phyloP scores from a whole-genome alignment of 768 basidiomycete genomes.

The Nevesoporus exiguus region DNA sequence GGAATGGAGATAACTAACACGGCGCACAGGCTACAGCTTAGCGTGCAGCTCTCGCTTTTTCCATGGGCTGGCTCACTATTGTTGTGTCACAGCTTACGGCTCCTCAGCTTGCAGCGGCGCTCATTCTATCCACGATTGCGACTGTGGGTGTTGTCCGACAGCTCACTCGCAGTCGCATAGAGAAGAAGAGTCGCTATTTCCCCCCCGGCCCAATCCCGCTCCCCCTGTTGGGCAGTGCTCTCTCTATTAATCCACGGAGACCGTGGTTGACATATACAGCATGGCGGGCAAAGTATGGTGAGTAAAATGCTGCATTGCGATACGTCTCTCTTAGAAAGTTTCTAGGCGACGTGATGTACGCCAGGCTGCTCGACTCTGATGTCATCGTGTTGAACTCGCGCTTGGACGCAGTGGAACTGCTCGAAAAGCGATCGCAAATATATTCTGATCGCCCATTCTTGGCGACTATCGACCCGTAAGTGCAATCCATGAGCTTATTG shows the following conservation, averaged over 20 bases:
- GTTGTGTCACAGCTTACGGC: too few relatives aligned
- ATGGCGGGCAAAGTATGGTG: conserved; percentile 8
- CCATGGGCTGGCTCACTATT: too few relatives aligned
- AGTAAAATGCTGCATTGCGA: background rate
- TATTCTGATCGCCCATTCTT: conserved; percentile 15
- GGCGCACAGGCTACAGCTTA: too few relatives aligned
- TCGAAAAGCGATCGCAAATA: conserved; percentile 13
- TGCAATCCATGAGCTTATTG: background rate
- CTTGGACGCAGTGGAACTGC: background rate
- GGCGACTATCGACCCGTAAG: conserved; percentile 4
- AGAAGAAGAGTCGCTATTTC: background rate
- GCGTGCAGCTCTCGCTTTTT: too few relatives aligned
- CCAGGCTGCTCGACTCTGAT: conserved; percentile 1
- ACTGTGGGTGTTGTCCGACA: background rate
- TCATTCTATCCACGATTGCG: background rate
- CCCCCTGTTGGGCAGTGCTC: too few relatives aligned
- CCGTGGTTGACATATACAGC: conserved; percentile 7
- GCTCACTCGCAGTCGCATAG: background rate
- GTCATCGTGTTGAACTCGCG: conserved; percentile 9
- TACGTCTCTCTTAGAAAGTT: background rate
- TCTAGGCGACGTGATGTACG: conserved; percentile 9
- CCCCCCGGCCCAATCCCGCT: conserved; percentile 9
- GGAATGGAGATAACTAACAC: too few relatives aligned
- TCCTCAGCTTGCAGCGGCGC: too few relatives aligned
- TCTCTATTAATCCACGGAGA: background rate